Conservation (phyloP, 306 rosid genomes). For the Benincasa hispida region DNA sequence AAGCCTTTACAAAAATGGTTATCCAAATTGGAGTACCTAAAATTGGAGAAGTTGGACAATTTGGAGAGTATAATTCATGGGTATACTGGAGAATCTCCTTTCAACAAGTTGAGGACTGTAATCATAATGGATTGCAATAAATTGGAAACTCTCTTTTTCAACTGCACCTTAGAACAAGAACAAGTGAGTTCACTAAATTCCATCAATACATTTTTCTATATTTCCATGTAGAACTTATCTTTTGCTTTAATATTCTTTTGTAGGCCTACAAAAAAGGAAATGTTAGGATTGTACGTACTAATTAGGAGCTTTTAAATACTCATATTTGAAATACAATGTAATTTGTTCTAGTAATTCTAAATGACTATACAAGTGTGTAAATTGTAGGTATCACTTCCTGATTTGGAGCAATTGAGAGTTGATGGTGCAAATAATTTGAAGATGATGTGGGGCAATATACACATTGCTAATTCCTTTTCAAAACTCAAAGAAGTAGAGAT, state of each 20-base stretch:
- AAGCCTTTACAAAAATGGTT: neutral
- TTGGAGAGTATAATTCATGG: neutral
- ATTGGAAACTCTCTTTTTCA: neutral
- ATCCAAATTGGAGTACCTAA: neutral
- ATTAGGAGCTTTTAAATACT: no score
- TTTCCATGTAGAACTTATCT: no score
- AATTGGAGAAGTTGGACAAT: neutral
- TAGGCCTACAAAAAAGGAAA: no score
- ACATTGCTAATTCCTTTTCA: neutral
- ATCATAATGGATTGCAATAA: rapidly evolving
- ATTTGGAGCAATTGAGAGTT: neutral
- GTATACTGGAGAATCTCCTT: neutral
- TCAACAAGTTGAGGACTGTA: neutral
- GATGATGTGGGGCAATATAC: neutral
- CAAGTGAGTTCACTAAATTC: neutral
- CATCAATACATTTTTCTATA: neutral
- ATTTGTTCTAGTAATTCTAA: no score
- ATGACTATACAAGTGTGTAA: no score
- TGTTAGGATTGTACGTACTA: no score
- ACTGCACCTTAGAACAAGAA: neutral
- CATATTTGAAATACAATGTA: no score
- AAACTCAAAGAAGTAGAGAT: neutral
- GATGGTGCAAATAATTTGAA: neutral
- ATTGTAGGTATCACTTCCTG: neutral
- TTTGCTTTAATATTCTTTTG: no score